Conservation (phyloP, 2,329 filamentous ascomycete genomes). For the Colletotrichum orbiculare region DNA sequence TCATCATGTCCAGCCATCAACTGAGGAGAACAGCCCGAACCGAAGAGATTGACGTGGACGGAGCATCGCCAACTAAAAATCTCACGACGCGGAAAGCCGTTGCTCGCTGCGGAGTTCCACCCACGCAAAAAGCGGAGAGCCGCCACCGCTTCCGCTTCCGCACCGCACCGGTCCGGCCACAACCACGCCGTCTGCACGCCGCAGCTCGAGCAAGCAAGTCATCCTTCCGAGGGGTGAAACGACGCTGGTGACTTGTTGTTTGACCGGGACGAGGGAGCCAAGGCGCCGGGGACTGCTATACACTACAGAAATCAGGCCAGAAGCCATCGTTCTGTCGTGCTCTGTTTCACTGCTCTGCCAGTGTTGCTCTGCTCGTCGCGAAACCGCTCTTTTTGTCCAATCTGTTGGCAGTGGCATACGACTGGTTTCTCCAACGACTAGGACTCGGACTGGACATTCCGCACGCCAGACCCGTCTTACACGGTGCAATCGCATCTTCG, state of each 20-base stretch:
- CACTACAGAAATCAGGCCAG: too few relatives aligned
- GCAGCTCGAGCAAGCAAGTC: neutral
- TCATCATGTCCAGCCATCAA: conserved; percentile 25
- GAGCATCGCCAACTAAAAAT: conserved; percentile 2
- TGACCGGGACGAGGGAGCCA: neutral
- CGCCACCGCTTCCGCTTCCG: conserved; percentile 26
- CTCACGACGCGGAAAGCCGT: conserved; percentile 27
- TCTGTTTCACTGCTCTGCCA: too few relatives aligned
- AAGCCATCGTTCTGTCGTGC: too few relatives aligned
- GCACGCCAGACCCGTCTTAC: too few relatives aligned
- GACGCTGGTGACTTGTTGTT: neutral
- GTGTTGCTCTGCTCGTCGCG: too few relatives aligned
- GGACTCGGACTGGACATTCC: too few relatives aligned
- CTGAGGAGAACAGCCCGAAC: conserved; percentile 27
- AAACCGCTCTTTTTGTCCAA: too few relatives aligned
- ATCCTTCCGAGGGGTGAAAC: neutral
- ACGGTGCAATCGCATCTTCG: too few relatives aligned
- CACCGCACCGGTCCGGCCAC: conserved; percentile 28
- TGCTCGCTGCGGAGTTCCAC: conserved; percentile 39
- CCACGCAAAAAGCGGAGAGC: conserved; percentile 31
- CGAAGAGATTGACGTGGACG: conserved; percentile 2
- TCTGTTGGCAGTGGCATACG: too few relatives aligned
- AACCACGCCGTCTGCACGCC: conserved; percentile 21
- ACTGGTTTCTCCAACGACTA: too few relatives aligned
- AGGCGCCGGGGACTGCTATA: too few relatives aligned